These are phyloP conservation scores for Leptographium flavum DNA, from an alignment of 2,329 filamentous ascomycete species.

Conservation along the genomic window DNA sequence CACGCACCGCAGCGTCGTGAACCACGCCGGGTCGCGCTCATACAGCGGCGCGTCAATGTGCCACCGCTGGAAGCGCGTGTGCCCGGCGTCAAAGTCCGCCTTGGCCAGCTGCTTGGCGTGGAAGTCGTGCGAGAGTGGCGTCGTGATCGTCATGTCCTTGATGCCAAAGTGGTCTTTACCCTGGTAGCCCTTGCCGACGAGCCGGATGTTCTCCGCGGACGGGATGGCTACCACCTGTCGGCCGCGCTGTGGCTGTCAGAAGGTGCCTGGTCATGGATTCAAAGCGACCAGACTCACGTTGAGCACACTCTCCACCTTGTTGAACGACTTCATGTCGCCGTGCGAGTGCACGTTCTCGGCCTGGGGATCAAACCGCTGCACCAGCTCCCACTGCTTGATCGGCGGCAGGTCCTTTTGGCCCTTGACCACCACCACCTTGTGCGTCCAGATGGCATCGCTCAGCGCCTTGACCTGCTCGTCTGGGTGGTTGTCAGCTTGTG, in stretches of 20 bases:
- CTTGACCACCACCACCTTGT: slow-evolving; percentile 28
- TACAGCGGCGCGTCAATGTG: slow-evolving; percentile 32
- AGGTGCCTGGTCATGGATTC: too few species aligned
- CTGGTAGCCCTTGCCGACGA: slow-evolving; percentile 31
- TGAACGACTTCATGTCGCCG: slow-evolving; percentile 25
- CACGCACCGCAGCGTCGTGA: slow-evolving; percentile 20
- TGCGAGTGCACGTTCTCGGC: slow-evolving; percentile 26
- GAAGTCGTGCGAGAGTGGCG: slow-evolving; percentile 21
- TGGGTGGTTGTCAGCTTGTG: not conserved
- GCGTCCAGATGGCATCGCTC: slow-evolving; percentile 25
- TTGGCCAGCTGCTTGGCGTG: slow-evolving; percentile 19
- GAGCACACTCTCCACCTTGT: slow-evolving; percentile 24
- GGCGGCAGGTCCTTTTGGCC: slow-evolving; percentile 25
- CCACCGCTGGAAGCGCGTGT: slow-evolving; percentile 32
- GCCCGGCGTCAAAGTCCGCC: slow-evolving; percentile 23
- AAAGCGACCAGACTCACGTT: slow-evolving; percentile 3
- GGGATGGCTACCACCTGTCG: slow-evolving; percentile 23
- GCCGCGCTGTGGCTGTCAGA: slow-evolving; percentile 11
- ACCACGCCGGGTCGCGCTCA: slow-evolving; percentile 19
- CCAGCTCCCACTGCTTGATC: slow-evolving; percentile 29
- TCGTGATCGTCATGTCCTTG: slow-evolving; percentile 19
- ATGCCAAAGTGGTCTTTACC: slow-evolving; percentile 28
- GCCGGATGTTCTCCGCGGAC: slow-evolving; percentile 26
- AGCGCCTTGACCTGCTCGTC: slow-evolving; percentile 23
- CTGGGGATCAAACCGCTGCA: slow-evolving; percentile 26